Percentiles rank a stretch among this genome's conserved stretches.
phyloP scores from a whole-genome alignment of 139 green algal genomes.

The Penium margaritaceum region DNA sequence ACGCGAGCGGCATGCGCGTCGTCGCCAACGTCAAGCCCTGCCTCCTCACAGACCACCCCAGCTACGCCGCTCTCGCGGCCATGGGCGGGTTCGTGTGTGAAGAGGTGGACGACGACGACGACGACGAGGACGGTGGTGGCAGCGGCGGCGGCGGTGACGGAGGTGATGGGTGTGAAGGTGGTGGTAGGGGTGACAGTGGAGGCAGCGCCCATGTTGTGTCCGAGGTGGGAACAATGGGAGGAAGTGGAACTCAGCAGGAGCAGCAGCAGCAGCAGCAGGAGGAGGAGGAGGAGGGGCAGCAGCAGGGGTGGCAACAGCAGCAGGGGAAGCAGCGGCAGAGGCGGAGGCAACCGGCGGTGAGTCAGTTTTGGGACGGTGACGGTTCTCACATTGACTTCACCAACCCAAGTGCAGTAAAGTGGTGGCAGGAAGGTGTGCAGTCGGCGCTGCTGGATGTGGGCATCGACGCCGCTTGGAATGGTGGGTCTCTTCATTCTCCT shows the following conservation, averaged over 20 bases:
- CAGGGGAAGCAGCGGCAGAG: neutral
- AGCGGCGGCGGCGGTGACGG: no score
- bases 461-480: conserved; percentile 33
- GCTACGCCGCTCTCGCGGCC: neutral
- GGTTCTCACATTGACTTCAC: conserved; percentile 39
- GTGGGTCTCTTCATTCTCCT: neutral
- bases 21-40: conserved; percentile 39
- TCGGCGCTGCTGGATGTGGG: conserved; percentile 14
- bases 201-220: no score
- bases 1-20: conserved; percentile 19
- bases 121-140: no score
- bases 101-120: no score
- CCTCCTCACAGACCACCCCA: conserved; percentile 29
- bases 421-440: conserved; percentile 31
- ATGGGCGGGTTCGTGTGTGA: conserved; percentile 13
- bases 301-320: neutral
- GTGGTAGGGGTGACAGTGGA: no score
- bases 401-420: conserved; percentile 19
- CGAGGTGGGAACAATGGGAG: no score
- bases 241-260: neutral
- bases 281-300: neutral
- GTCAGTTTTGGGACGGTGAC: conserved; percentile 41
- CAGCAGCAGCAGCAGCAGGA: neutral
- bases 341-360: conserved; percentile 8
- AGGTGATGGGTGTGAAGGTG: no score